Conservation (phyloP, 2,329 filamentous ascomycete species). For the Alternaria ethzedia region DNA sequence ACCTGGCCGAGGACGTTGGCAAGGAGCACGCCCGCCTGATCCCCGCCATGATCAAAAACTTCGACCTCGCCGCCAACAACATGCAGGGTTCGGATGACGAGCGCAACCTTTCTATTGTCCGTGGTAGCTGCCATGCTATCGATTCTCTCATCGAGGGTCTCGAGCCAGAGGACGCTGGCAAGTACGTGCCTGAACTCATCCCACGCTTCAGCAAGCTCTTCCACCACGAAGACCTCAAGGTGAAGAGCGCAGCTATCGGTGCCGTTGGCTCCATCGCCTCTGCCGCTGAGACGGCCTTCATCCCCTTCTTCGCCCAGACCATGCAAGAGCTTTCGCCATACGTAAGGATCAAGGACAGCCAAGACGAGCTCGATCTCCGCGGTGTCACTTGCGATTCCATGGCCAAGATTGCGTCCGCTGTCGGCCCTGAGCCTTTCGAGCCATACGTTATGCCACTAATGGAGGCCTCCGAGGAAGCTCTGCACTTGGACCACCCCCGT, state of each 20-base stretch:
- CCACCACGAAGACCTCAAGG: slow-evolving; percentile 81
- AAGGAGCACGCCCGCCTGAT: slow-evolving; percentile 86
- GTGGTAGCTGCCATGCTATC: slow-evolving; percentile 86
- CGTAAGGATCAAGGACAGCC: slow-evolving; percentile 83
- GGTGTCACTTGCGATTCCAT: slow-evolving; percentile 91
- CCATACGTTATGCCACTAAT: slow-evolving; percentile 90
- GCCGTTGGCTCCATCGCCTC: slow-evolving; percentile 90
- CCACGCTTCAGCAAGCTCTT: slow-evolving; percentile 85
- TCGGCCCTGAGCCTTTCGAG: slow-evolving; percentile 85
- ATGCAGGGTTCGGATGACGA: slow-evolving; percentile 69
- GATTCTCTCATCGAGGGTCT: slow-evolving; percentile 89
- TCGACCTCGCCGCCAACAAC: slow-evolving; percentile 77
- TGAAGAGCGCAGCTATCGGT: slow-evolving; percentile 87
- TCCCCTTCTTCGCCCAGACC: slow-evolving; percentile 88
- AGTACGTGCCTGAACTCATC: slow-evolving; percentile 83
- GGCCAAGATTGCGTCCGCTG: slow-evolving; percentile 88
- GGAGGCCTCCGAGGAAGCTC: slow-evolving; percentile 88
- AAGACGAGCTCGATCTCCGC: slow-evolving; percentile 88
- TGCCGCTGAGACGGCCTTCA: slow-evolving; percentile 80
- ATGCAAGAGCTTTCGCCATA: slow-evolving; percentile 90
- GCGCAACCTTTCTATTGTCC: slow-evolving; percentile 83
- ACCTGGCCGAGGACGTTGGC: slow-evolving; percentile 87
- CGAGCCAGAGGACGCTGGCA: slow-evolving; percentile 78
- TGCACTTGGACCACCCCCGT: slow-evolving; percentile 85
- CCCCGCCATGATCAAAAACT: slow-evolving; percentile 83